Percentiles rank a stretch among this genome's conserved stretches.
phyloP scores from a whole-genome alignment of 345 rosid species.

The Pelargonium nanum region DNA sequence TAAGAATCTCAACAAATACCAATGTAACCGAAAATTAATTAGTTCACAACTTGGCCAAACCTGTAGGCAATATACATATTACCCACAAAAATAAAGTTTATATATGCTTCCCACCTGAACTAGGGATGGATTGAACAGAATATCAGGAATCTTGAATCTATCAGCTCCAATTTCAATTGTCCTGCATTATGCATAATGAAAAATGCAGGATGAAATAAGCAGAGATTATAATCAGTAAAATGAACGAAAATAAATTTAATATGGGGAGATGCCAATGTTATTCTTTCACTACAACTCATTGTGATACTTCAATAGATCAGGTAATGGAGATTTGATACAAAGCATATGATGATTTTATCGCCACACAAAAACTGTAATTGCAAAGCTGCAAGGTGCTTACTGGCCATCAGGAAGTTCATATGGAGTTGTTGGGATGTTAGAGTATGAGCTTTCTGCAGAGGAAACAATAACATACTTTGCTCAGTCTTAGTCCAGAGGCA shows the following conservation, averaged over 20 bases:
- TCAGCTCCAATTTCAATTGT: slow-evolving; percentile 95
- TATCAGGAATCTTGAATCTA: slow-evolving; percentile 94
- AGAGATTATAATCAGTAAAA: not conserved
- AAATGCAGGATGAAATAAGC: slow-evolving; percentile 6
- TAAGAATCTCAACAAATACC: no score
- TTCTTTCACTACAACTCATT: no score
- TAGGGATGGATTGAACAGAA: slow-evolving; percentile 81
- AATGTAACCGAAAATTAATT: no score
- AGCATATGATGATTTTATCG: no score
- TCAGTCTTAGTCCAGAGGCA: no score
- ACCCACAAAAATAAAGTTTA: slow-evolving; percentile 1
- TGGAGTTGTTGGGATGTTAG: slow-evolving; percentile 95
- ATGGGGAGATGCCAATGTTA: no score
- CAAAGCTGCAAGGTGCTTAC: slow-evolving; percentile 39
- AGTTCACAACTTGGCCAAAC: no score
- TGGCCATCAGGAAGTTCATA: slow-evolving; percentile 99
- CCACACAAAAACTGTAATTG: not conserved
- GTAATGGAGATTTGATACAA: no score
- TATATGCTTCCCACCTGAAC: slow-evolving; percentile 46
- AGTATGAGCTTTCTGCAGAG: slow-evolving; percentile 63
- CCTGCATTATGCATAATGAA: slow-evolving; percentile 31
- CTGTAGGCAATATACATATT: no score
- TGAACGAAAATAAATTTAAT: not conserved
- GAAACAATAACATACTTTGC: not conserved
- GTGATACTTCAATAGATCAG: not conserved